Evolutionary conservation across 176 grass and related monocot genomes (phyloP).

Genomic region (Oryza meyeriana): DNA sequence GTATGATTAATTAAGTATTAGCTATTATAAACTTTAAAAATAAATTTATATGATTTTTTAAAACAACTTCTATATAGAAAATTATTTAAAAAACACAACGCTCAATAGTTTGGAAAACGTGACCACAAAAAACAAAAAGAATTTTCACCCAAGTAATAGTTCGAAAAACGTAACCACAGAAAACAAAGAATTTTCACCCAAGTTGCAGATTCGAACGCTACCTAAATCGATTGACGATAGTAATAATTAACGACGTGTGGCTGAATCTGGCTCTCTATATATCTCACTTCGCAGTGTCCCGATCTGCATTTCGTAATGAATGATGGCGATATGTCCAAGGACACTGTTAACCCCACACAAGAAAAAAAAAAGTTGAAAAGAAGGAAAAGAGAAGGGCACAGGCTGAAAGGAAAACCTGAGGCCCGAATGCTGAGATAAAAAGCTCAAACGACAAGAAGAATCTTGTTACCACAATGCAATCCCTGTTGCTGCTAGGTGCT

Average conservation of each 20-base stretch:
- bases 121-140: no score
- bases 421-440: conserved; percentile 33
- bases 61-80: no score
- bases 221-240: background rate
- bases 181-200: no score
- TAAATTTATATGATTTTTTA: no score
- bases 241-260: background rate
- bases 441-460: conserved; percentile 47
- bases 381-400: conserved; percentile 21
- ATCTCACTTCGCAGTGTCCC: conserved; percentile 17
- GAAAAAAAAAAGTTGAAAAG: conserved; percentile 10
- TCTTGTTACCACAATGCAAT: conserved; percentile 39
- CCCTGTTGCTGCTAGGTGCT: conserved; percentile 27
- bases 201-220: no score
- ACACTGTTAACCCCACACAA: conserved; percentile 25
- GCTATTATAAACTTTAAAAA: no score
- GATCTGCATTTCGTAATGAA: conserved; percentile 29
- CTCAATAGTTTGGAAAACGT: no score
- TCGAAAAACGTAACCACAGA: no score
- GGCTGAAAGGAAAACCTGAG: conserved; percentile 46
- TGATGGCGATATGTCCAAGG: conserved; percentile 19
- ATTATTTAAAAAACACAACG: no score
- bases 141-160: no score
- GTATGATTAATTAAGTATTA: no score
- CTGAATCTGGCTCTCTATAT: conserved; percentile 17